Evolutionary conservation across 106 monocot genomes (phyloP).

Genomic region (Dendrobium officinale): DNA sequence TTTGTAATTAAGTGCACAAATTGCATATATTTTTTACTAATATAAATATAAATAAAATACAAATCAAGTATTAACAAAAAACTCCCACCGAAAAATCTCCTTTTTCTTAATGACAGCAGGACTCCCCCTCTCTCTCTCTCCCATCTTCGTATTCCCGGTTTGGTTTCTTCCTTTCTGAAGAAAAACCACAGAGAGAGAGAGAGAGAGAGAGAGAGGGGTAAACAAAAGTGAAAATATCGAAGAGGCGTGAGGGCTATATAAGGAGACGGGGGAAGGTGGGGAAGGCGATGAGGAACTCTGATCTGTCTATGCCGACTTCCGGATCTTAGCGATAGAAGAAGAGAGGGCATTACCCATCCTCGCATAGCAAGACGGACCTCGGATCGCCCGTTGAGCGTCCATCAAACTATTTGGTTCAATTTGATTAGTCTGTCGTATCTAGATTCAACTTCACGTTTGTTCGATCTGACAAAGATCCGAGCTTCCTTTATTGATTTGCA

Average conservation of each 20-base stretch:
- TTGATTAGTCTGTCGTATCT: neutral
- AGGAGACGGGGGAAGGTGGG: neutral
- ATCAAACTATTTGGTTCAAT: neutral
- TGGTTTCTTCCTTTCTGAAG: too few species aligned
- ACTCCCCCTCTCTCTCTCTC: too few species aligned
- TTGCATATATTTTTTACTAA: too few species aligned
- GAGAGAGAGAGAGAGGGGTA: too few species aligned
- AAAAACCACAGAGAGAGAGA: neutral
- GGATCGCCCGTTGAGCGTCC: conserved; percentile 24
- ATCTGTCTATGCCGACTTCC: conserved; percentile 21
- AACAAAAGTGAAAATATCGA: neutral
- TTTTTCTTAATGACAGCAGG: too few species aligned
- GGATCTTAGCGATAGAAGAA: conserved; percentile 16
- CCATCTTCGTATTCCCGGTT: too few species aligned
- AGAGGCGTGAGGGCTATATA: neutral
- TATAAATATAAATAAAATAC: too few species aligned
- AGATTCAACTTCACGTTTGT: neutral
- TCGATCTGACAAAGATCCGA: conserved; percentile 11
- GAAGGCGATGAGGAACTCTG: conserved; percentile 9
- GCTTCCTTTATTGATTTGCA: conserved; percentile 4
- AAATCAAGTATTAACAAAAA: too few species aligned
- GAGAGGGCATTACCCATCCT: conserved; percentile 1
- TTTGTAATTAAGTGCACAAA: too few species aligned
- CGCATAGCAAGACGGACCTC: conserved; percentile 4
- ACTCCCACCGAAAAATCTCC: too few species aligned